Percentiles rank a stretch among this genome's conserved stretches.
phyloP scores from a whole-genome alignment of 1,284 basidiomycete species.

The Tylopilus sp. region DNA sequence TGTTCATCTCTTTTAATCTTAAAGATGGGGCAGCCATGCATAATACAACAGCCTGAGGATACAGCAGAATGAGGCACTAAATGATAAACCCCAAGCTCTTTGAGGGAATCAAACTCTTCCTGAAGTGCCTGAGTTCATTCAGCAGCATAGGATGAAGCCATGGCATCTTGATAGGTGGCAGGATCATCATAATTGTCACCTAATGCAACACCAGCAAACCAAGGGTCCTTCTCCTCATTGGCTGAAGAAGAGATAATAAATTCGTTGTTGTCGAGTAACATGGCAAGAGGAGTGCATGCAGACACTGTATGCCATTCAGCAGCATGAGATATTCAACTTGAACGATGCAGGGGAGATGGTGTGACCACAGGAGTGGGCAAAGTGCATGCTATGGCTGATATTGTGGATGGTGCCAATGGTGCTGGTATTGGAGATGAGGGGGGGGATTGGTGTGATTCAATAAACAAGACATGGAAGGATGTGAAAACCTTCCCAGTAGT shows the following conservation, averaged over 20 bases:
- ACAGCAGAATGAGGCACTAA: slow-evolving; percentile 34
- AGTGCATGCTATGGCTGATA: too few relatives aligned
- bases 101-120: slow-evolving; percentile 36
- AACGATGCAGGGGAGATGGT: background rate
- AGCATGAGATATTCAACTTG: background rate
- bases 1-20: background rate
- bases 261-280: too few relatives aligned
- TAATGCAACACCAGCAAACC: too few relatives aligned
- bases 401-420: too few relatives aligned
- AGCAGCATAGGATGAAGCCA: slow-evolving; percentile 25
- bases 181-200: too few relatives aligned
- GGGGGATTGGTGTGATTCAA: slow-evolving; percentile 2
- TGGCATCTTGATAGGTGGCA: slow-evolving; percentile 27
- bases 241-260: background rate
- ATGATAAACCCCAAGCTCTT: slow-evolving; percentile 39
- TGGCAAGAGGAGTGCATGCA: too few relatives aligned
- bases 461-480: slow-evolving; percentile 7
- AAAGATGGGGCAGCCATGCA: background rate
- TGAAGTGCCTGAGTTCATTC: slow-evolving; percentile 34
- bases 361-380: too few relatives aligned
- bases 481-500: background rate
- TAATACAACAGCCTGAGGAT: background rate
- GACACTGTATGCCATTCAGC: too few relatives aligned
- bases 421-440: too few relatives aligned
- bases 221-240: too few relatives aligned